Percentiles rank a stretch among this genome's conserved stretches.
Conservation (phyloP, 2,329 filamentous ascomycete species). For the Scedosporium boydii region DNA sequence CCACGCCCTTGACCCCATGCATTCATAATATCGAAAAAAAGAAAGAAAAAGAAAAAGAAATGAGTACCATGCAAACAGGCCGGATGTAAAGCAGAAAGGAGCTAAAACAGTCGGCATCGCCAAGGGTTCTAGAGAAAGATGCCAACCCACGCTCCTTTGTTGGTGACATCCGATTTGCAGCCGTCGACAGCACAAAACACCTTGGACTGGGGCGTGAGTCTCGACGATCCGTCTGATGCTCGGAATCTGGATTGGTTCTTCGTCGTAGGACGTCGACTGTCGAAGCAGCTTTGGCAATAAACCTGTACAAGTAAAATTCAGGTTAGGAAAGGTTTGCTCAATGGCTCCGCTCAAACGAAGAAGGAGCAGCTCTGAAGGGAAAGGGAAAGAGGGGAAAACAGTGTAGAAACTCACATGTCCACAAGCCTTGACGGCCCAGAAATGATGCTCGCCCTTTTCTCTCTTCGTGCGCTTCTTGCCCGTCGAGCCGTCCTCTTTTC, state of each 20-base stretch:
- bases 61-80: neutral
- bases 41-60: neutral
- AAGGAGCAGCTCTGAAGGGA: neutral
- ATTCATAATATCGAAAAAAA: neutral
- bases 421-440: constrained; percentile 85
- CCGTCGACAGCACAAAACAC: constrained; percentile 46
- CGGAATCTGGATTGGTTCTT: constrained; percentile 16
- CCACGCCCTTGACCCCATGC: neutral
- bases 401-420: constrained; percentile 65
- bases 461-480: constrained; percentile 31
- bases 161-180: constrained; percentile 42
- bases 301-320: constrained; percentile 32
- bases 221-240: constrained; percentile 1
- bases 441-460: constrained; percentile 62
- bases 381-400: neutral
- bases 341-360: neutral
- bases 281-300: constrained; percentile 53
- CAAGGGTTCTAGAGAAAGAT: constrained; percentile 44
- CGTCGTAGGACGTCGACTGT: constrained; percentile 37
- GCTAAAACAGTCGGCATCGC: no score
- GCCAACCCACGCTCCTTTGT: constrained; percentile 51
- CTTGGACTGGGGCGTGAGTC: constrained; percentile 15
- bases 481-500: constrained; percentile 5
- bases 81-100: neutral
- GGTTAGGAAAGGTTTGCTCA: constrained; percentile 2